These are phyloP conservation scores for Phalaenopsis equestris DNA, from an alignment of 106 monocot genomes.

Conservation along the genomic window DNA sequence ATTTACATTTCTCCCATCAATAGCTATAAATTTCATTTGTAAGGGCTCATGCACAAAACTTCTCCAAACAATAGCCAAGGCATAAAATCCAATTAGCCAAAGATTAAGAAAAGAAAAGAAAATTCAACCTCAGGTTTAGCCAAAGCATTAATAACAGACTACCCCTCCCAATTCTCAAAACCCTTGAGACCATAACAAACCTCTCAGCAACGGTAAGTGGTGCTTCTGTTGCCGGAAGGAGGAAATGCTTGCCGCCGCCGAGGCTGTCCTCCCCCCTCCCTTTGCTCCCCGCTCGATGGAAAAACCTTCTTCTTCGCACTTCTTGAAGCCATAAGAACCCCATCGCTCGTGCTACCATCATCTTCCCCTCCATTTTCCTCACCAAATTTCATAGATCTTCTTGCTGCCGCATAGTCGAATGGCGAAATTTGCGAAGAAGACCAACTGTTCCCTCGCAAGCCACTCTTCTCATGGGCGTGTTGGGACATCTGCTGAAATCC, in stretches of 20 bases:
- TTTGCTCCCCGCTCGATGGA: constrained; percentile 2
- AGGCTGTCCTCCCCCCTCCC: constrained; percentile 25
- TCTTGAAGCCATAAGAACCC: constrained; percentile 9
- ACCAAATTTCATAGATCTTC: constrained; percentile 39
- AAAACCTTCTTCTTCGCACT: neutral
- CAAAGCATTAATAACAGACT: neutral
- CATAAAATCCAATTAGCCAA: too few relatives aligned
- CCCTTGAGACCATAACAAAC: neutral
- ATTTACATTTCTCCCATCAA: too few relatives aligned
- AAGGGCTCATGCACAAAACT: too few relatives aligned
- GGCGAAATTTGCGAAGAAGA: constrained; percentile 22
- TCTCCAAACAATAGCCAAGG: too few relatives aligned
- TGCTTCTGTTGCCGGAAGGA: constrained; percentile 66
- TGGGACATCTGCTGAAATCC: constrained; percentile 53
- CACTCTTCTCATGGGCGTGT: constrained; percentile 14
- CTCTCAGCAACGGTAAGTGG: constrained; percentile 38
- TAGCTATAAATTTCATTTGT: too few relatives aligned
- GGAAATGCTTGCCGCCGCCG: constrained; percentile 86
- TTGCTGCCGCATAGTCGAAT: constrained; percentile 68
- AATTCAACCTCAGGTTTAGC: too few relatives aligned
- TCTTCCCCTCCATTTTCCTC: constrained; percentile 13
- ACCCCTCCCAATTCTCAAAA: neutral
- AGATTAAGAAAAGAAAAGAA: too few relatives aligned
- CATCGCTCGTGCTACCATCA: neutral
- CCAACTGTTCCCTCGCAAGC: constrained; percentile 5